Base-by-base conservation (phyloP, 2,329 filamentous ascomycete genomes). In the Laburnicola sp. region DNA sequence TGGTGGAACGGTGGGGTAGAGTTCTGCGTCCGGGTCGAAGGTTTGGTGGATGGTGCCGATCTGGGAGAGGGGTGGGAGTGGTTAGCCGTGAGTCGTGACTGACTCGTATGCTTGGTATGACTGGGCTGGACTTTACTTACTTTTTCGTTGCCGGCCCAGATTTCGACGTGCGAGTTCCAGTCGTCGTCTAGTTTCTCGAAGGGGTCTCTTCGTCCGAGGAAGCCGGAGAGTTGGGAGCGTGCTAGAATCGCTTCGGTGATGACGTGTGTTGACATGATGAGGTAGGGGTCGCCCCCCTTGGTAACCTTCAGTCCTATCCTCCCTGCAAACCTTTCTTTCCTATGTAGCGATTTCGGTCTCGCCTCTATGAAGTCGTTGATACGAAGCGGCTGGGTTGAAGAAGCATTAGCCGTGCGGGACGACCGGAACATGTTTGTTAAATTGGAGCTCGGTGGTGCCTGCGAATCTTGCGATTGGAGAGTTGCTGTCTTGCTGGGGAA, bases 291-390 rank as follows among this genome's bases (percentile, higher is more conserved):
- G 1, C 42, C 51, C 32, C 28, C 36, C 30, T 56, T 59, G 0
- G 7, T 26, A 0, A 60, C 50, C 30, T 55, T 59, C 4, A 59
- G 36, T 2, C 61, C 61, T 7, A 62, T 59, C 6, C 54, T 47
- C 1, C 59, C 59, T 7, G 57, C 25, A 22, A 54, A 60, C 28
- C 54, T 58, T 11, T 58, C 60, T 26, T 54, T 54, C 23, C 37
- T 42, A 21, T 48, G 34, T 11, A 39, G 51, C 8, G 50, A 48
- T 31, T 56, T 56, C 3, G 53, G 31, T 11, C 54, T 34, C 9
- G 57, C 60, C 39, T 64, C 59, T 8, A 62, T 59, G 37, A 60
- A 58, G 40, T 62, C 59, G 21, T 64, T 62, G 10, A 64, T 28
- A 21, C 50, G 43, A n/a, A 57, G 46, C n/a, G 53, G 27, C 26